Conservation (phyloP, 225 moss, liverwort and hornwort genomes). For the Marchantia polymorpha region DNA sequence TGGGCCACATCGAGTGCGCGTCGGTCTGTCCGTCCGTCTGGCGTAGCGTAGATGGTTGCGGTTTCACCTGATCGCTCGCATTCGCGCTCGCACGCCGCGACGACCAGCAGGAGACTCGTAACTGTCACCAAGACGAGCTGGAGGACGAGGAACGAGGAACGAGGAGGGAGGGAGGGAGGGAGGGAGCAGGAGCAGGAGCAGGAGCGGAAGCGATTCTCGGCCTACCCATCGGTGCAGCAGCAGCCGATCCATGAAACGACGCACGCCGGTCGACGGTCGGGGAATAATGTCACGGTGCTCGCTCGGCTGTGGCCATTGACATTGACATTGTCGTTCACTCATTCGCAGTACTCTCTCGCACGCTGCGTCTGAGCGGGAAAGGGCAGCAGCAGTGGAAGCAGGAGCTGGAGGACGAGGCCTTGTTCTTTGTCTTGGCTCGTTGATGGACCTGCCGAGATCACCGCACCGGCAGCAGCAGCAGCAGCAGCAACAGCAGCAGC, state of each 20-base stretch:
- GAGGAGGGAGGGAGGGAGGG: no score
- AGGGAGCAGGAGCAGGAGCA: no score
- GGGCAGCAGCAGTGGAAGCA: neutral
- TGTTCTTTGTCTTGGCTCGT: neutral
- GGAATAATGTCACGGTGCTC: neutral
- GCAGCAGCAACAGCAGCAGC: slow-evolving; percentile 1
- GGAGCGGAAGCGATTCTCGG: no score
- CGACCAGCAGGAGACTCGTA: neutral
- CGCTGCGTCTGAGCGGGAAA: neutral
- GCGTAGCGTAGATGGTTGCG: neutral
- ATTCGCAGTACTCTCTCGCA: no score
- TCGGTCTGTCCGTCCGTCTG: neutral
- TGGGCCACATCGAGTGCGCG: neutral
- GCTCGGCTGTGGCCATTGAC: neutral
- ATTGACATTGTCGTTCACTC: neutral
- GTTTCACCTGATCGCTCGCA: slow-evolving; percentile 1
- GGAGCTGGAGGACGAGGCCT: neutral
- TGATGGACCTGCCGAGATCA: slow-evolving; percentile 1
- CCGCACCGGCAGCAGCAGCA: no score
- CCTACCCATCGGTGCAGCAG: neutral
- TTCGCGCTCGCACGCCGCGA: neutral
- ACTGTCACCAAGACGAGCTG: neutral
- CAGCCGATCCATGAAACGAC: neutral
- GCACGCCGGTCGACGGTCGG: neutral
- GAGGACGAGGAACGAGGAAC: neutral